These are phyloP conservation scores for Calonectria pteridis DNA, from an alignment of 2,329 filamentous ascomycete species.

Conservation along the genomic window DNA sequence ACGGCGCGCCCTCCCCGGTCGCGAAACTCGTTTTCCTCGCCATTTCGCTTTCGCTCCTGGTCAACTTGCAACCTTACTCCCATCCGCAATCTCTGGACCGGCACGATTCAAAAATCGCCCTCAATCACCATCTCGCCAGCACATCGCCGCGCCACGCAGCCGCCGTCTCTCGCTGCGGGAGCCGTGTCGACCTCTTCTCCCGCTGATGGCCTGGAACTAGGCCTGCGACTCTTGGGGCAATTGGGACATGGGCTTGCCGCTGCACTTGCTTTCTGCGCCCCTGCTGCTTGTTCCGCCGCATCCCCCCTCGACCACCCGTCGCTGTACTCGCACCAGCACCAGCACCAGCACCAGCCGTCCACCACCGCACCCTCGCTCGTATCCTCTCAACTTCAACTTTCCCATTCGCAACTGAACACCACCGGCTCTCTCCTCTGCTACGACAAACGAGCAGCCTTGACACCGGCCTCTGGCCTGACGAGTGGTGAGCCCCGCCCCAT, in stretches of 20 bases:
- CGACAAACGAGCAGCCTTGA: slow-evolving; percentile 7
- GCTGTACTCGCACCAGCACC: slow-evolving; percentile 2
- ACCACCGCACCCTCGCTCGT: neutral
- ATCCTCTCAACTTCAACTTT: slow-evolving; percentile 6
- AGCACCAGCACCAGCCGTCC: neutral
- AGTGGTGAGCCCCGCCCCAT: slow-evolving; percentile 36
- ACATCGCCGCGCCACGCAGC: slow-evolving; percentile 10
- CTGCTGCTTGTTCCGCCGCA: slow-evolving; percentile 43
- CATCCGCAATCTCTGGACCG: slow-evolving; percentile 9
- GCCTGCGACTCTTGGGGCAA: slow-evolving; percentile 51
- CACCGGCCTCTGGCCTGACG: slow-evolving; percentile 33
- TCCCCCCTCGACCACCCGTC: slow-evolving; percentile 35
- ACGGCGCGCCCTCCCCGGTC: slow-evolving; percentile 30
- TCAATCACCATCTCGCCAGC: slow-evolving; percentile 10
- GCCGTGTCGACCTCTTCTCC: slow-evolving; percentile 37
- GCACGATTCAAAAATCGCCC: slow-evolving; percentile 8
- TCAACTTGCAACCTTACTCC: slow-evolving; percentile 22
- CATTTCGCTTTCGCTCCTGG: slow-evolving; percentile 37
- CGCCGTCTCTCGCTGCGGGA: slow-evolving; percentile 20
- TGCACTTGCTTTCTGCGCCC: slow-evolving; percentile 49
- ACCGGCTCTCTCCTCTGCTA: slow-evolving; percentile 3
- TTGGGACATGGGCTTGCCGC: slow-evolving; percentile 54
- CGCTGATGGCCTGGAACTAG: slow-evolving; percentile 50
- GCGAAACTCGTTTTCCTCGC: slow-evolving; percentile 40
- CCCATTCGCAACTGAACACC: neutral